Evolutionary conservation across 202 grass and related monocot genomes (phyloP), one percentile per base, ranked within the genome.

Genomic region (Hordeum pubiflorum): DNA sequence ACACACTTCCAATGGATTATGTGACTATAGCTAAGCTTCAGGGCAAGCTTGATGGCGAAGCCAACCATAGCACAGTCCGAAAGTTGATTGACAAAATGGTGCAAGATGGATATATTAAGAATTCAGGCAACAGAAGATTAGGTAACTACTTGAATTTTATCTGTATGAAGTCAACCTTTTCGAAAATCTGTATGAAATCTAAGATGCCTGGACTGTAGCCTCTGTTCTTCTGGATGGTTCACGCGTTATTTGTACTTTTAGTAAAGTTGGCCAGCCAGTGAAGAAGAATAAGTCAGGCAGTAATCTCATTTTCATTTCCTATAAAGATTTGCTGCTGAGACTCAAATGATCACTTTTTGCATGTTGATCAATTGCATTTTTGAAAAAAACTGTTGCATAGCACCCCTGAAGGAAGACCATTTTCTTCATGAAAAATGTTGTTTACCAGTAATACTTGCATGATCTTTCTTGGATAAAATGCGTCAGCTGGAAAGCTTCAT

Each of bases 61-160:
- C 85, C 38, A 99, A 34, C 83, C 89, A 90, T 44, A 93, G 43
- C 76, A 89, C 79, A 32, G 90, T 93, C 33, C 41, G 90, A 18
- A 95, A 93, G 82, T 85, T 99, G 67, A 89, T 99, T 61, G 96
- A 99, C 32, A 92, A 92, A 86, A 99, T 99, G 96, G 82, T 92
- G 74, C 90, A 90, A 72, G 96, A 99, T 32, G 90, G 96, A 84
- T 99, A 91, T 46, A 27, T 99, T 29, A 96, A 96, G 85, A 96
- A 84, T 78, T 90, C 90, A 63, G 52, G 60, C 69, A 99, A 86
- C 78, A 81, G 92, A 91, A 94, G 89, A 82, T 80, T 99, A 74
- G 96, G 96, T 99, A 95, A 93, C 58, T 69, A 58, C 32, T 58
- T 74, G 31, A 84, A 88, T 50, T 27, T 78, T 78, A 7, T 65